Percentiles rank a stretch among this genome's conserved stretches.
These are phyloP conservation scores for Pleurostoma richardsiae DNA, from an alignment of 2,329 filamentous ascomycete genomes.

Conservation along the genomic window DNA sequence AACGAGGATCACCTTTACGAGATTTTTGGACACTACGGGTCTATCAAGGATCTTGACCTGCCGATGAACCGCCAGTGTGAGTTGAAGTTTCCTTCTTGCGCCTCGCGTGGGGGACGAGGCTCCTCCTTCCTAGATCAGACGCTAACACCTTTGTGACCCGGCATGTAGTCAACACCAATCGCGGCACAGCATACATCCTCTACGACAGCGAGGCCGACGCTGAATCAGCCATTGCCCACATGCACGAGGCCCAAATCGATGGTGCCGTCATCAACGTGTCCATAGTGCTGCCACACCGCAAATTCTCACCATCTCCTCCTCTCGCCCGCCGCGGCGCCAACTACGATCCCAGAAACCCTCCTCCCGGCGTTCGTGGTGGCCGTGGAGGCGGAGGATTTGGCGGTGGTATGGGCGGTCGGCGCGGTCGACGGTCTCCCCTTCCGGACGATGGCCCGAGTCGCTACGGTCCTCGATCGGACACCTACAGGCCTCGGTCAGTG, in stretches of 20 bases:
- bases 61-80: conserved; percentile 83
- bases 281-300: conserved; percentile 78
- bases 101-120: not conserved
- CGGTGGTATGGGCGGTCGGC: conserved; percentile 27
- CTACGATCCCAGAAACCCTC: conserved; percentile 49
- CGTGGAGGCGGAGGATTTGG: conserved; percentile 24
- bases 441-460: conserved; percentile 21
- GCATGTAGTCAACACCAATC: conserved; percentile 62
- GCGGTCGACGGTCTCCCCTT: conserved; percentile 29
- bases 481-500: conserved; percentile 57
- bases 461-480: conserved; percentile 43
- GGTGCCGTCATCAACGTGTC: conserved; percentile 79
- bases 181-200: conserved; percentile 89
- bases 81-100: conserved; percentile 18
- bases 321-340: conserved; percentile 59
- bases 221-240: conserved; percentile 84
- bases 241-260: conserved; percentile 96
- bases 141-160: not conserved
- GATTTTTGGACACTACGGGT: conserved; percentile 86
- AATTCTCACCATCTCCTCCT: conserved; percentile 76
- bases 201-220: conserved; percentile 74
- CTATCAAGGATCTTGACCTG: conserved; percentile 81
- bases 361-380: conserved; percentile 18
- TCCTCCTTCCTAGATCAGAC: not conserved
- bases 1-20: conserved; percentile 83